Percentiles rank a stretch among this genome's conserved stretches.
Conservation (phyloP, 805 yeast genomes). For the Kodamaea hsintzibuensis region DNA sequence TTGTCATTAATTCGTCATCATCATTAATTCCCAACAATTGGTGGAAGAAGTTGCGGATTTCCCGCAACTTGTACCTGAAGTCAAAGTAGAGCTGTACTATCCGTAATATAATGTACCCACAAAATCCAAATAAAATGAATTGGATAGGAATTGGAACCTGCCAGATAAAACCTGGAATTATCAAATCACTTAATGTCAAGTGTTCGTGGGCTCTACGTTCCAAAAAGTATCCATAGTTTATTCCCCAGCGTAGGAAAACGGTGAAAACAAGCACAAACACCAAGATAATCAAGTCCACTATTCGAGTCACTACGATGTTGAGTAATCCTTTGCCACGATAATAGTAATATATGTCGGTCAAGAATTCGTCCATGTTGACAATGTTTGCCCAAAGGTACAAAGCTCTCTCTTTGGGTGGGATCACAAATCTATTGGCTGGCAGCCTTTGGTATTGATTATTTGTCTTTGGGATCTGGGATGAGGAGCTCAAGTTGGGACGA, state of each 20-base stretch:
- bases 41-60: slow-evolving; percentile 74
- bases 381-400: slow-evolving; percentile 97
- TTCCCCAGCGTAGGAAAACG: slow-evolving; percentile 78
- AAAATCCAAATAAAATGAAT: slow-evolving; percentile 62
- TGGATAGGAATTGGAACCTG: slow-evolving; percentile 48
- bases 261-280: slow-evolving; percentile 79
- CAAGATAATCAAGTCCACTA: slow-evolving; percentile 70
- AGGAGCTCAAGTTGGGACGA: not conserved
- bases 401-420: slow-evolving; percentile 67
- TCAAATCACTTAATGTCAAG: slow-evolving; percentile 34
- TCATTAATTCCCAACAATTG: slow-evolving; percentile 71
- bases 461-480: not conserved
- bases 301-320: slow-evolving; percentile 69
- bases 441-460: not conserved
- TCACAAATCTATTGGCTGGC: slow-evolving; percentile 15
- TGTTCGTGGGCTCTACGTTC: slow-evolving; percentile 13
- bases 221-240: slow-evolving; percentile 52
- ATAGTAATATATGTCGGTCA: slow-evolving; percentile 80
- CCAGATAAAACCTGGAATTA: slow-evolving; percentile 46
- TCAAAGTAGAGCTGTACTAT: slow-evolving; percentile 59
- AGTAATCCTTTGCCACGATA: slow-evolving; percentile 82
- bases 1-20: slow-evolving; percentile 79
- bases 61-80: slow-evolving; percentile 60
- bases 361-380: slow-evolving; percentile 83
- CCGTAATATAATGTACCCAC: slow-evolving; percentile 52